Evolutionary conservation across 2,329 filamentous ascomycete species (phyloP), one percentile per base, ranked within the genome.

Genomic region (Rutstroemia sp.): DNA sequence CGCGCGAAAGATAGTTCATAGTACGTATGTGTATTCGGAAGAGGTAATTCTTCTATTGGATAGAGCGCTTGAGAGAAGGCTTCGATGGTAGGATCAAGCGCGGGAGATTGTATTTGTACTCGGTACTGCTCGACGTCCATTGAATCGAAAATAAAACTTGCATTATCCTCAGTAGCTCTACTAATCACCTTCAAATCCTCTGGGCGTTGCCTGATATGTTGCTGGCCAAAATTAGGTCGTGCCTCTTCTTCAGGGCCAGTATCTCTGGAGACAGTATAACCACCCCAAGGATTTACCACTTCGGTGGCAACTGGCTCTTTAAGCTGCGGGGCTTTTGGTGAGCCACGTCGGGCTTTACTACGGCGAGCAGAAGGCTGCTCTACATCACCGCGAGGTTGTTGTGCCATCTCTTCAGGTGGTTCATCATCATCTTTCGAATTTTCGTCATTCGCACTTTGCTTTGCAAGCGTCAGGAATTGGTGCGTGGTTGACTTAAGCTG

Each of bases 1-100:
- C 88, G 81, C 10, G 83, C 83, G 63, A 95, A 92, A 1, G 79
- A 84, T 1, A 75, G 73, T 68, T 92, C 88, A 25, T 81, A 75
- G 56, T 80, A 78, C 9, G 82, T 77, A 67, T 85, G 85, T 0
- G 82, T 83, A 21, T 69, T 72, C 0, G 81, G 79, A 1, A 73
- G 60, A 1, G 74, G 71, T 16, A 79, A 67, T 0, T 70, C 61
- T 6, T 68, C 66, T 41, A 72, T 62, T 60, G 56, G 56, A 52
- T 61, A 60, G 54, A 66, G 65, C 42, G 56, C 57, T 27, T 69
- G 63, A 2, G 61, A 57, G 50, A 63, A 67, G 21, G 62, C 47
- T 38, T 69, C 57, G 54, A 66, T 59, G 62, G 69, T n/a, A 65
- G 70, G 58, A 25, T 69, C 57, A 54, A 66, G 59, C 62, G 69